A percentile compares a stretch with the other conserved stretches of the same genome.
Evolutionary conservation across 164 flowering plant species (phyloP).

Genomic region (Tetrastigma voinierianum): DNA sequence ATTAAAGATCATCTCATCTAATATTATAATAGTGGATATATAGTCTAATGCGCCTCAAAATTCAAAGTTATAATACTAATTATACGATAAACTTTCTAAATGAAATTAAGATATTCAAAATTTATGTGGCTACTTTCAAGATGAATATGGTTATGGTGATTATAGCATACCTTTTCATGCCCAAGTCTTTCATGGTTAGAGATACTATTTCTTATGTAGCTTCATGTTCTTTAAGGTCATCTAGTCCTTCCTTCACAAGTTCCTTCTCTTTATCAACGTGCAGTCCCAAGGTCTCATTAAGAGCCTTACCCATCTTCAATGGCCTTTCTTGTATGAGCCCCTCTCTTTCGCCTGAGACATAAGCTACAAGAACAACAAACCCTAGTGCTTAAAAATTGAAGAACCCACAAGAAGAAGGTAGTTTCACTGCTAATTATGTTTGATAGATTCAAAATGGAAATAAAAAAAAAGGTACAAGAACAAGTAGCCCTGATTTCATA

Average conservation of each 20-base stretch:
- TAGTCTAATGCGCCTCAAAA: no score
- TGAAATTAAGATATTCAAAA: no score
- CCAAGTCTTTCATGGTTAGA: constrained; percentile 57
- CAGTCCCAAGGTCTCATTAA: constrained; percentile 37
- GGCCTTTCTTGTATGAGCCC: constrained; percentile 61
- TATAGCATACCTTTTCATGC: constrained; percentile 46
- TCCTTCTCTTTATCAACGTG: constrained; percentile 44
- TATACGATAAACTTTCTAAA: no score
- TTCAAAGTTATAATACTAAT: no score
- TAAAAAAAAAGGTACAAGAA: not conserved
- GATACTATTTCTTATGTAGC: constrained; percentile 26
- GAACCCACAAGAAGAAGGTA: no score
- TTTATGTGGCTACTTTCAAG: no score
- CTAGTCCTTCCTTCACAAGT: constrained; percentile 31
- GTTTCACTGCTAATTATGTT: no score
- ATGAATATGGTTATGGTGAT: not conserved
- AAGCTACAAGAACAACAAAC: constrained; percentile 34
- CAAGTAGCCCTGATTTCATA: not conserved
- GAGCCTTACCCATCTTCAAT: no score
- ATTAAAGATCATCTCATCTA: no score
- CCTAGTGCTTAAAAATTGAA: no score
- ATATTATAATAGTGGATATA: no score
- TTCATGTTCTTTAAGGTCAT: constrained; percentile 32
- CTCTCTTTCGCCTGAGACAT: constrained; percentile 62
- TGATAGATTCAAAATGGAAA: no score